phyloP scores from a whole-genome alignment of 352 stramenopile species.

The Phytophthora capsici region DNA sequence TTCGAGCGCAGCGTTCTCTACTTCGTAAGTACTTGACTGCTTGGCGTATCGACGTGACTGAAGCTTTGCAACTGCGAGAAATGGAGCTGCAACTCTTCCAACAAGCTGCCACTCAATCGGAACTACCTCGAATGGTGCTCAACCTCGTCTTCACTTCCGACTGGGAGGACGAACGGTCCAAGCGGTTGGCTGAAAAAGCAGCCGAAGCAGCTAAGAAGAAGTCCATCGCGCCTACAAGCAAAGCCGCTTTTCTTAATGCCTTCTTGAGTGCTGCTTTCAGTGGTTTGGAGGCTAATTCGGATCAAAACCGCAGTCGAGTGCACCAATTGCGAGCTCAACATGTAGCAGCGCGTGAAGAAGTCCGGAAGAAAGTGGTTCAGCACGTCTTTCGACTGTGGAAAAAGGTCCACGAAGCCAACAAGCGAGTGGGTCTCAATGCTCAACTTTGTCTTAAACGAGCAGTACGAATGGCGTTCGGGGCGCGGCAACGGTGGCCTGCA shows the following conservation, averaged over 20 bases:
- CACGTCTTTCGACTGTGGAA: constrained; percentile 74
- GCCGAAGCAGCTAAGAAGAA: constrained; percentile 22
- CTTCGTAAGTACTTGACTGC: constrained; percentile 49
- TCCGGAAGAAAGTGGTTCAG: constrained; percentile 76
- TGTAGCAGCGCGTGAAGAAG: constrained; percentile 45
- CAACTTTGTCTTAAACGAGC: constrained; percentile 80
- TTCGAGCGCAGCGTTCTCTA: constrained; percentile 36
- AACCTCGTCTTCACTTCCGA: constrained; percentile 78
- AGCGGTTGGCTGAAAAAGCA: constrained; percentile 16
- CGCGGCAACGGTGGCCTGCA: constrained; percentile 58
- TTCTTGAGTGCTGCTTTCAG: constrained; percentile 70
- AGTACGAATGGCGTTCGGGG: constrained; percentile 61
- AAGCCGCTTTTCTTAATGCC: constrained; percentile 34
- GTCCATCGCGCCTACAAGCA: constrained; percentile 4
- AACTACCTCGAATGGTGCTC: constrained; percentile 62
- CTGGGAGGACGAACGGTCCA: constrained; percentile 43
- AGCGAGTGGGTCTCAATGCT: constrained; percentile 63
- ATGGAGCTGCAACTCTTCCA: constrained; percentile 73
- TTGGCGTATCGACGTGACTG: constrained; percentile 56
- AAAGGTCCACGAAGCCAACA: constrained; percentile 45
- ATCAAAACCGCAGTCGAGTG: constrained; percentile 26
- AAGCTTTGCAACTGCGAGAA: constrained; percentile 51
- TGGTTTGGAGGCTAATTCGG: constrained; percentile 39
- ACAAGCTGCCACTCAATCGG: constrained; percentile 51
- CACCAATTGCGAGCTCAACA: constrained; percentile 52